These are phyloP conservation scores for Volutella citrinella DNA, from an alignment of 2,329 filamentous ascomycete species.

Conservation along the genomic window DNA sequence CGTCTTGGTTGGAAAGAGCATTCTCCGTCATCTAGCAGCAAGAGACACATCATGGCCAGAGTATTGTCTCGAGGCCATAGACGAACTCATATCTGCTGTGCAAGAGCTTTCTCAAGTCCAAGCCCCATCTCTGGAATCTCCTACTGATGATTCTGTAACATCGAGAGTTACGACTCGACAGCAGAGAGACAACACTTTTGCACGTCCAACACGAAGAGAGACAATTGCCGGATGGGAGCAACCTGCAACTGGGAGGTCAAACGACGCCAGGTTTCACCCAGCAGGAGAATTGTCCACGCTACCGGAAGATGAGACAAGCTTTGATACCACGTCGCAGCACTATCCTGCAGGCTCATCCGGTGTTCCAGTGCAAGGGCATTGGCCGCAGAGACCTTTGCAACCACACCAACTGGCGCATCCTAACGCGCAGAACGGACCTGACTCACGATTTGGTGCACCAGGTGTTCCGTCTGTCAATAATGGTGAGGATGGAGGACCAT, in stretches of 20 bases:
- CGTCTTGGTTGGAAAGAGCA: slow-evolving; percentile 26
- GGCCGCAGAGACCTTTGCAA: slow-evolving; percentile 7
- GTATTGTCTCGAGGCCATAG: slow-evolving; percentile 30
- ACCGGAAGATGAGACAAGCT: too few relatives aligned
- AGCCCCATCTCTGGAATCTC: slow-evolving; percentile 10
- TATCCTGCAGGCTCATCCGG: background rate
- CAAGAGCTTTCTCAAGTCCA: slow-evolving; percentile 21
- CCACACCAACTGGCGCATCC: background rate
- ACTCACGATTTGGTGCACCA: background rate
- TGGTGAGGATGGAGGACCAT: background rate
- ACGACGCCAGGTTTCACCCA: too few relatives aligned
- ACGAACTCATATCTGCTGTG: slow-evolving; percentile 28
- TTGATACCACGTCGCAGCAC: too few relatives aligned
- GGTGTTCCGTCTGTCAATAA: background rate
- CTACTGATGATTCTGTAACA: too few relatives aligned
- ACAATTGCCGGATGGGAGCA: too few relatives aligned
- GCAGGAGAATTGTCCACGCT: too few relatives aligned
- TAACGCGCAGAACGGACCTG: background rate
- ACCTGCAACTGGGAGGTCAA: too few relatives aligned
- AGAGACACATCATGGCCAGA: slow-evolving; percentile 33
- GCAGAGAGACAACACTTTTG: too few relatives aligned
- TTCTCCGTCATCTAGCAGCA: slow-evolving; percentile 24
- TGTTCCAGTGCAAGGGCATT: background rate
- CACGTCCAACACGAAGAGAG: too few relatives aligned
- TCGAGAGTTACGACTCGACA: too few relatives aligned